Evolutionary conservation across 352 stramenopile species (phyloP), one percentile per base, ranked within the genome.

Genomic region (Blastocystis sp.): DNA sequence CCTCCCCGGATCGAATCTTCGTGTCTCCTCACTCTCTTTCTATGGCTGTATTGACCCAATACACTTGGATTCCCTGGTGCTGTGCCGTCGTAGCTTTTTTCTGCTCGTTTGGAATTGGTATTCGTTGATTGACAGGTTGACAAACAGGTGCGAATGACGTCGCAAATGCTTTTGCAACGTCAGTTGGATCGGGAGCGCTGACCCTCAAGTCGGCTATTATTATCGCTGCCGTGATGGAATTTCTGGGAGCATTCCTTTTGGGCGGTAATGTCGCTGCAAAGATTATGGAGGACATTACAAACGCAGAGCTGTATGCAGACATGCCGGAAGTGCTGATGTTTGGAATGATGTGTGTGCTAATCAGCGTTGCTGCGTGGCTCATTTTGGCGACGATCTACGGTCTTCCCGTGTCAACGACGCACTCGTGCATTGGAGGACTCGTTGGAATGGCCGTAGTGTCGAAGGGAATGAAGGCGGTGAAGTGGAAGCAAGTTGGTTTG

Each of bases 391-490:
- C 90, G 7, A 87, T 88, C 61, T 88, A 90, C 54, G 84, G 84
- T 8, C 87, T 94, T 69, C 91, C 91, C 0, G 90, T 94, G 32
- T 93, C 90, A 0, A 94, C 91, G 11, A 92, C 90, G 3, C 91
- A 94, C 84, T 88, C 88, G 4, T 90, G 92, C 84, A 87, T 94
- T 42, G 88, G 90, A 40, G 87, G 59, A 1, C 90, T 94, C 34
- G 86, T 94, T 4, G 91, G 91, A 44, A 90, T 94, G 75, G 89
- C 89, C 4, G 87, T 92, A 11, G 36, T 84, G 4, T 88, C 79
- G 59, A 67, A 87, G 18, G 91, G 90, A 16, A 86, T 84, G 54
- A 57, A 53, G 2, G 44, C 84, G 29, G 71, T 71, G 29, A 87
- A 87, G 21, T 87, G 81, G 81, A 27, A 46, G 16, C n/a, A 76